phyloP scores from a whole-genome alignment of 768 basidiomycete genomes.

The Megacollybia marginata region DNA sequence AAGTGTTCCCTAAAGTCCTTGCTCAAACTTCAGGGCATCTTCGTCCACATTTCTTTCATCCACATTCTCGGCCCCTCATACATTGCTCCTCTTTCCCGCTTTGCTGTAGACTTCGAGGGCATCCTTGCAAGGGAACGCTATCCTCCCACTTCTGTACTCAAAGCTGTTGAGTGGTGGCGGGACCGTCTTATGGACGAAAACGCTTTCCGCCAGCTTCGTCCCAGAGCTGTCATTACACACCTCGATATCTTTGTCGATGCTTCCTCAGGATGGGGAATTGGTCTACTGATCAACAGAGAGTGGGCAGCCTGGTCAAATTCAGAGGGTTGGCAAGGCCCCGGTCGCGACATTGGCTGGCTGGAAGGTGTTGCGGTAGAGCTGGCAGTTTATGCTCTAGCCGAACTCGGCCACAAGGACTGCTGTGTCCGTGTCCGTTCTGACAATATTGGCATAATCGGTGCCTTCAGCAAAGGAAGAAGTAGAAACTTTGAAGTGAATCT shows the following conservation, averaged over 20 bases:
- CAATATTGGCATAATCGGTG: constrained; percentile 27
- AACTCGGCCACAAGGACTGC: constrained; percentile 2
- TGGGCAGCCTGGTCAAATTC: constrained; percentile 8
- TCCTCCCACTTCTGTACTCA: constrained; percentile 12
- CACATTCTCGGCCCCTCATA: constrained; percentile 22
- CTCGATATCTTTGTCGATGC: constrained; percentile 22
- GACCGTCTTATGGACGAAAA: neutral
- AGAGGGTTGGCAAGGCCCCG: constrained; percentile 3
- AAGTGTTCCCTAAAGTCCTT: constrained; percentile 9
- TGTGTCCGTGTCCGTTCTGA: constrained; percentile 21
- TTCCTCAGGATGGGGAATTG: constrained; percentile 20
- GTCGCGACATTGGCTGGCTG: too few species aligned
- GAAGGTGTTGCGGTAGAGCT: constrained; percentile 21
- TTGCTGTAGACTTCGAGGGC: constrained; percentile 16
- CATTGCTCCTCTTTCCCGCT: constrained; percentile 19
- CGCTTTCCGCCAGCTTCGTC: constrained; percentile 7
- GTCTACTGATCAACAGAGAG: constrained; percentile 1
- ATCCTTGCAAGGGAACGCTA: constrained; percentile 3
- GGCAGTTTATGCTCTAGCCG: constrained; percentile 11
- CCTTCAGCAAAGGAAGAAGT: constrained; percentile 22
- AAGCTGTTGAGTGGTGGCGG: constrained; percentile 24
- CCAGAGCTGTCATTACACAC: constrained; percentile 8
- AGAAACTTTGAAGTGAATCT: constrained; percentile 19
- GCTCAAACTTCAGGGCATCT: too few species aligned
- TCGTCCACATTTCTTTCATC: too few species aligned